Percentiles rank a stretch among this genome's conserved stretches.
Evolutionary conservation across 495 filamentous ascomycete species (phyloP).

Genomic region (Penicillium parvum): DNA sequence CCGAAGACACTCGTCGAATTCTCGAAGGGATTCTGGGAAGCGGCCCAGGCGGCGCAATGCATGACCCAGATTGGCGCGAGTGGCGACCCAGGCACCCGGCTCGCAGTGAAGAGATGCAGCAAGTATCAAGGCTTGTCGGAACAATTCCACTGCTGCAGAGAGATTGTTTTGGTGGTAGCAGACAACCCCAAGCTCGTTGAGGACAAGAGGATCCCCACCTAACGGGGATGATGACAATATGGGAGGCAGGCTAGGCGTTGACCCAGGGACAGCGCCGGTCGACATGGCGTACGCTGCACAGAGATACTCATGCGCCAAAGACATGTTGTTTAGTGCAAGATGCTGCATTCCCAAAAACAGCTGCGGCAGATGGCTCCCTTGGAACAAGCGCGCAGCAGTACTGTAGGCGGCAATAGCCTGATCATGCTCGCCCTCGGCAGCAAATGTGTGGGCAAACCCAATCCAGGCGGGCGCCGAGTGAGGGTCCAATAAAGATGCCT

Average conservation of each 20-base stretch:
- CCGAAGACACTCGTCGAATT: slow-evolving; percentile 79
- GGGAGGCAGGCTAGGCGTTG: slow-evolving; percentile 21
- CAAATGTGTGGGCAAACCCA: slow-evolving; percentile 98
- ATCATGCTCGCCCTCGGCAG: slow-evolving; percentile 99
- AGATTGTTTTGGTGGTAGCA: slow-evolving; percentile 87
- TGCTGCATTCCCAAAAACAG: slow-evolving; percentile 99
- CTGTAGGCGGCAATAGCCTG: slow-evolving; percentile 98
- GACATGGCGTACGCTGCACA: slow-evolving; percentile 75
- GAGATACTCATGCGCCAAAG: slow-evolving; percentile 91
- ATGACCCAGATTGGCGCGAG: slow-evolving; percentile 84
- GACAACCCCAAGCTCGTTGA: slow-evolving; percentile 94
- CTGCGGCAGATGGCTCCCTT: slow-evolving; percentile 93
- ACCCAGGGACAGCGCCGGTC: slow-evolving; percentile 47
- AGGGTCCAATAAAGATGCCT: slow-evolving; percentile 93
- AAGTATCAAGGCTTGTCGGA: slow-evolving; percentile 67
- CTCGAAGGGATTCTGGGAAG: slow-evolving; percentile 63
- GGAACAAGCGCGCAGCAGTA: slow-evolving; percentile 91
- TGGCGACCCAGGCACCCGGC: slow-evolving; percentile 78
- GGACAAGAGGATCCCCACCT: slow-evolving; percentile 71
- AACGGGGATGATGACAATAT: slow-evolving; percentile 49
- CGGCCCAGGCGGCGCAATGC: slow-evolving; percentile 70
- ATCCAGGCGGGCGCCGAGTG: slow-evolving; percentile 99
- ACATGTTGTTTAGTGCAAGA: slow-evolving; percentile 90
- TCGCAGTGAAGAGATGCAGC: slow-evolving; percentile 78
- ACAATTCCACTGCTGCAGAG: slow-evolving; percentile 64